These are phyloP conservation scores for Setomelanomma holmii DNA, from an alignment of 2,329 filamentous ascomycete genomes.

Conservation along the genomic window DNA sequence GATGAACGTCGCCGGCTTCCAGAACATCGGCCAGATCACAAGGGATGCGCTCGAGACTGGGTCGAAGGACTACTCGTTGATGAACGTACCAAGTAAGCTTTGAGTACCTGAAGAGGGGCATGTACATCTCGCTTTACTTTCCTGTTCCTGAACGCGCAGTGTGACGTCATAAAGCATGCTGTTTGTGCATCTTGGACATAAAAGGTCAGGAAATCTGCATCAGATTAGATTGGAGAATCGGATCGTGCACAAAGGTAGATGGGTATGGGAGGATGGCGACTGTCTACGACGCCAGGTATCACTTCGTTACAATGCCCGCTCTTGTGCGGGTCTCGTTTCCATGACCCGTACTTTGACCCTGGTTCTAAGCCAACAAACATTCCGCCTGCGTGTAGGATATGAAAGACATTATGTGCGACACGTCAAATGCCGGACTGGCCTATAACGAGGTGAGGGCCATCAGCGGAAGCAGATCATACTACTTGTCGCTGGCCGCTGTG, in stretches of 20 bases:
- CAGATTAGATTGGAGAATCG: too few relatives aligned
- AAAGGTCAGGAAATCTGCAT: too few relatives aligned
- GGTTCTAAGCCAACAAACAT: constrained; percentile 8
- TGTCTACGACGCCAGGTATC: constrained; percentile 46
- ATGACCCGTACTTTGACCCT: constrained; percentile 33
- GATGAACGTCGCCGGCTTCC: constrained; percentile 66
- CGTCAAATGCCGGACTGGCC: not conserved
- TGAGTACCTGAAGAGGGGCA: constrained; percentile 5
- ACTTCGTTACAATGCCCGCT: constrained; percentile 39
- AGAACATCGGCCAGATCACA: constrained; percentile 61
- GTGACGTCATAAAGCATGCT: not conserved
- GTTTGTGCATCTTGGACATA: too few relatives aligned
- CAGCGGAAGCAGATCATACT: constrained; percentile 12
- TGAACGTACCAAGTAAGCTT: constrained; percentile 33
- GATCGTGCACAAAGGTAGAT: constrained; percentile 16
- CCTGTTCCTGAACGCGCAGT: constrained; percentile 1
- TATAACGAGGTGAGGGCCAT: not conserved
- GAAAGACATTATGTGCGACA: constrained; percentile 18
- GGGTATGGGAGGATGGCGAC: constrained; percentile 33
- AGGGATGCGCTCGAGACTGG: constrained; percentile 40
- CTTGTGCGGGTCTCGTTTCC: constrained; percentile 27
- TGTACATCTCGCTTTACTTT: not conserved
- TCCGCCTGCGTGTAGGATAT: constrained; percentile 22
- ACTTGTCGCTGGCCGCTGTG: constrained; percentile 30
- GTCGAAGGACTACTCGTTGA: constrained; percentile 29